Evolutionary conservation across 2,329 filamentous ascomycete species (phyloP).

Genomic region (Apiospora hydei): DNA sequence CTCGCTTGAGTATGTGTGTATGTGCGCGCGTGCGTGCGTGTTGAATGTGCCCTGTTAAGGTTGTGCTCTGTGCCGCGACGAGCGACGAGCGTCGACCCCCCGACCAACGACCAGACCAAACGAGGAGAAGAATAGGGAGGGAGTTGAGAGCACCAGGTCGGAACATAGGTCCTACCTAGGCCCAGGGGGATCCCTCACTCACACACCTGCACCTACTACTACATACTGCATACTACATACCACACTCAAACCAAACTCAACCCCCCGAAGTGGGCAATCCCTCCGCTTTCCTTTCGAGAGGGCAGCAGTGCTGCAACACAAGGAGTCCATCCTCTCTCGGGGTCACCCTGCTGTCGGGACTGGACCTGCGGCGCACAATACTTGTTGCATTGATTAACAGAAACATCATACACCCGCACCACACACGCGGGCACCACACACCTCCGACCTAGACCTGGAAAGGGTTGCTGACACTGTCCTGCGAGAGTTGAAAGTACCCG

Average conservation of each 20-base stretch:
- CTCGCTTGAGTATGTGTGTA: conserved; percentile 10
- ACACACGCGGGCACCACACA: conserved; percentile 17
- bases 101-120: background rate
- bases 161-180: background rate
- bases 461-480: conserved; percentile 10
- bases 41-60: conserved; percentile 17
- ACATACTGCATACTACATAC: background rate
- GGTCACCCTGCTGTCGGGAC: conserved; percentile 17
- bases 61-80: conserved; percentile 17
- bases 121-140: conserved; percentile 4
- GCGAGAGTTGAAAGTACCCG: conserved; percentile 8
- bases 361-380: conserved; percentile 24
- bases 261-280: background rate
- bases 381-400: conserved; percentile 13
- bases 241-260: conserved; percentile 2
- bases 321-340: background rate
- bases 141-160: background rate
- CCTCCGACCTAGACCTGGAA: background rate
- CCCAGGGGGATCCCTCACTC: conserved; percentile 13
- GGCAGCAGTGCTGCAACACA: conserved; percentile 6
- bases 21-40: conserved; percentile 4
- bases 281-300: background rate
- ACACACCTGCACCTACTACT: background rate
- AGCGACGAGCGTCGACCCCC: background rate
- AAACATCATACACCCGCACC: conserved; percentile 17